These are phyloP conservation scores for Tilletia indica DNA, from an alignment of 1,284 basidiomycete species.

Conservation along the genomic window DNA sequence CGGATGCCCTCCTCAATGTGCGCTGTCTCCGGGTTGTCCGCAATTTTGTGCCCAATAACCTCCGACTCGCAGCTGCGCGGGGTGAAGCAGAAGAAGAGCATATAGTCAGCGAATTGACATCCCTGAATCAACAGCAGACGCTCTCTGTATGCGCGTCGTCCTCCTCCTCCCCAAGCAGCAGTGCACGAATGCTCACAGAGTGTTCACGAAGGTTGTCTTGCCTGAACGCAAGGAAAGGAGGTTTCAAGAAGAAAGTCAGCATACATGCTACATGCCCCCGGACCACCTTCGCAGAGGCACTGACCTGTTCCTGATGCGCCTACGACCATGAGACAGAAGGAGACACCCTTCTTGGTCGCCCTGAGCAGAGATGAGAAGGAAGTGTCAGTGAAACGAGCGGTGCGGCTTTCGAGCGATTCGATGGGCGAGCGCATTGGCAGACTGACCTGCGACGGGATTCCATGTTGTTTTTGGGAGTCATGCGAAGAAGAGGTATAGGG, in stretches of 20 bases:
- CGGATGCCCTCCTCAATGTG: conserved; percentile 91
- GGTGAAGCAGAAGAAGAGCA: conserved; percentile 59
- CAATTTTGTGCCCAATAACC: conserved; percentile 69
- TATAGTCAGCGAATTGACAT: conserved; percentile 58
- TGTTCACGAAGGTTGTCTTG: conserved; percentile 55
- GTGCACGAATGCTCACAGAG: conserved; percentile 32
- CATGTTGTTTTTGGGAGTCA: not conserved
- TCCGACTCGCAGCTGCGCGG: conserved; percentile 52
- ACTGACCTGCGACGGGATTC: conserved; percentile 13
- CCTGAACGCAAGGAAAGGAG: conserved; percentile 21
- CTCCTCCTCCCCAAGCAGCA: too few relatives aligned
- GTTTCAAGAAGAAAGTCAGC: not conserved
- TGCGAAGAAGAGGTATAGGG: not conserved
- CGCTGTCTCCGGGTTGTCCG: conserved; percentile 81
- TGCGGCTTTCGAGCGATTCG: too few relatives aligned
- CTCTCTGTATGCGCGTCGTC: too few relatives aligned
- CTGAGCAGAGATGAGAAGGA: conserved; percentile 40
- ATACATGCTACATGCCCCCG: not conserved
- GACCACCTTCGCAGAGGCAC: not conserved
- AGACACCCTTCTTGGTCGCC: conserved; percentile 55
- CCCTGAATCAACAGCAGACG: conserved; percentile 62
- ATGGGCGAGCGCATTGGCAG: not conserved
- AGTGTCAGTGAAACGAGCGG: conserved; percentile 20
- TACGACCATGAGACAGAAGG: conserved; percentile 56
- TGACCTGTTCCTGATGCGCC: conserved; percentile 52